phyloP scores from a whole-genome alignment of 1,284 basidiomycete species.

The Takashimella koratensis region DNA sequence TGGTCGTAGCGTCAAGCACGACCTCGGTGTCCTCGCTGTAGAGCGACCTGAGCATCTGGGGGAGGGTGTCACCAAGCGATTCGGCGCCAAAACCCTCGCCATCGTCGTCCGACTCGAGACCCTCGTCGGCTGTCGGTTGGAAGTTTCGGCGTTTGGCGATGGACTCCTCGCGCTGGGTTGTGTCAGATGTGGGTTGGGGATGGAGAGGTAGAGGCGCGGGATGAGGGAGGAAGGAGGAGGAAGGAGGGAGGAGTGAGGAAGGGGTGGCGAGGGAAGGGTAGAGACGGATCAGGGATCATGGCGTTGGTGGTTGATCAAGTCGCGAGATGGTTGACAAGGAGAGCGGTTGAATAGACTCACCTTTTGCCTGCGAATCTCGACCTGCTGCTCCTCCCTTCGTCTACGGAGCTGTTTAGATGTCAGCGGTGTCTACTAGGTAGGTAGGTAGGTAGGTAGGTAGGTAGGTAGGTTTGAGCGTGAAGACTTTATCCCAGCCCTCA shows the following conservation, averaged over 20 bases:
- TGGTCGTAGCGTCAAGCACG: constrained; percentile 88
- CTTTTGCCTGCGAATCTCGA: constrained; percentile 94
- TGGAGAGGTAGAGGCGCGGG: not conserved
- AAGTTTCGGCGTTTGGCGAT: constrained; percentile 95
- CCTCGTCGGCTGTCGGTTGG: constrained; percentile 60
- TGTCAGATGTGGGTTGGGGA: too few relatives aligned
- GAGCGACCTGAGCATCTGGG: constrained; percentile 80
- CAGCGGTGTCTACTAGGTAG: too few relatives aligned
- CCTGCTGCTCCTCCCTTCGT: constrained; percentile 92
- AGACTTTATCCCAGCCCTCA: too few relatives aligned
- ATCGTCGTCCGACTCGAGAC: constrained; percentile 78
- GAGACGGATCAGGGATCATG: too few relatives aligned
- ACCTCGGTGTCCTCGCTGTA: constrained; percentile 88
- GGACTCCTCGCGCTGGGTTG: constrained; percentile 73
- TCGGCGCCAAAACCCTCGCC: constrained; percentile 54
- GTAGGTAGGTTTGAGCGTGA: too few relatives aligned
- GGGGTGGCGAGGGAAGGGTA: not conserved
- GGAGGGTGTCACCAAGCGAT: constrained; percentile 55
- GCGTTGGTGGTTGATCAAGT: too few relatives aligned
- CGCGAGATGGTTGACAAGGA: too few relatives aligned
- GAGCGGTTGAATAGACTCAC: constrained; percentile 24
- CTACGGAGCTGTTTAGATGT: constrained; percentile 66
- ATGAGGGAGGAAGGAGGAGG: not conserved
- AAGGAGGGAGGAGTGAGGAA: not conserved
- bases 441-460: too few relatives aligned